phyloP scores from a whole-genome alignment of 2,329 filamentous ascomycete species.

The Aspergillus pseudoviridinutans region DNA sequence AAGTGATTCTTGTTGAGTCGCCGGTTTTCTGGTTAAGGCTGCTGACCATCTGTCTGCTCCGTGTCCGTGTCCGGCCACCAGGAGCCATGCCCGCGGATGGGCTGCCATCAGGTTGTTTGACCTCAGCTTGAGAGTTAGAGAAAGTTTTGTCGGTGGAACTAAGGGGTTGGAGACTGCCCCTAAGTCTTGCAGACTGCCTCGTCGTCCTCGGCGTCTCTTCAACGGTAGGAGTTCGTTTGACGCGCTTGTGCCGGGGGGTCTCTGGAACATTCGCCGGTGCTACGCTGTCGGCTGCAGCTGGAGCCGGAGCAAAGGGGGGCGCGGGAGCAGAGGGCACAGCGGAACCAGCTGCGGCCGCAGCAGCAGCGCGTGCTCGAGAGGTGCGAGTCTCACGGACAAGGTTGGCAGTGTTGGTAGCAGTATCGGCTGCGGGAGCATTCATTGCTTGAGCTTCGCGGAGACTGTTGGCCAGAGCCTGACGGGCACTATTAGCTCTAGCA shows the following conservation, averaged over 20 bases:
- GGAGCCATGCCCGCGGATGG: slow-evolving; percentile 11
- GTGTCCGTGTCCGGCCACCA: slow-evolving; percentile 13
- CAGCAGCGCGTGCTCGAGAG: slow-evolving; percentile 18
- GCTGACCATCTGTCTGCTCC: slow-evolving; percentile 11
- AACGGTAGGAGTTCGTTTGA: slow-evolving; percentile 25
- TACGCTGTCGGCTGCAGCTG: slow-evolving; percentile 10
- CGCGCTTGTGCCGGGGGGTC: slow-evolving; percentile 30
- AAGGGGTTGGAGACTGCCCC: slow-evolving; percentile 14
- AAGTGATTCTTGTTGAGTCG: slow-evolving; percentile 7
- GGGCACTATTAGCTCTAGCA: slow-evolving; percentile 10
- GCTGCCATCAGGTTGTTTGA: slow-evolving; percentile 14
- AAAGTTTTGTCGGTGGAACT: slow-evolving; percentile 14
- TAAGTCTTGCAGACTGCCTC: slow-evolving; percentile 33
- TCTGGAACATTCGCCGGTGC: slow-evolving; percentile 18
- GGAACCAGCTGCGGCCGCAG: background rate
- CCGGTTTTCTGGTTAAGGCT: slow-evolving; percentile 1
- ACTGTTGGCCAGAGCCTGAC: background rate
- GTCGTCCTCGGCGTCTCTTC: slow-evolving; percentile 32
- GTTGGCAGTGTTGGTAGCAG: slow-evolving; percentile 5
- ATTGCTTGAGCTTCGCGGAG: slow-evolving; percentile 5
- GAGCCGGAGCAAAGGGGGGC: background rate
- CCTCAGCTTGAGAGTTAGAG: slow-evolving; percentile 2
- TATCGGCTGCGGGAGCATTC: slow-evolving; percentile 4
- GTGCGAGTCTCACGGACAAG: slow-evolving; percentile 20
- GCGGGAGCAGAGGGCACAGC: background rate